Base-by-base conservation (phyloP, 169 alveolate genomes). In the Ichthyophthirius multifiliis region DNA sequence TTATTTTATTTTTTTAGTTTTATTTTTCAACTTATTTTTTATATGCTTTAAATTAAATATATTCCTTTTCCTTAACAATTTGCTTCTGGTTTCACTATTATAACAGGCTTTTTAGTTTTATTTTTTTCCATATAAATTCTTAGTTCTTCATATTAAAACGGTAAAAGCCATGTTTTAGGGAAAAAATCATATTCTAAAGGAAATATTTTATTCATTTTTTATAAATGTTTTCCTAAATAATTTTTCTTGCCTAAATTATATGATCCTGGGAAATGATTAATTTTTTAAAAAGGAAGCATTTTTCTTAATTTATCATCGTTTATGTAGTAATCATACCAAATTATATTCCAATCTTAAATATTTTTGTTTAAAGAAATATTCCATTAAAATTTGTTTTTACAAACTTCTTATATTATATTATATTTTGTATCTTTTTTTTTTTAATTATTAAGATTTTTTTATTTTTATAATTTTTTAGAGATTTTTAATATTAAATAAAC, bases 1-100 rank as follows among this genome's bases (percentile, higher is more conserved):
- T 9, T 9, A 13, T 41, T 41, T 13, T 55, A 0, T 55, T 23
- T 3, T 23, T 3, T 12, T 3, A 55, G 31, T 12, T 85, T 83
- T 37, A 89, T 88, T 35, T 93, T 96, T 32, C 82, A 64, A 81
- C 76, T 84, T 82, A 43, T 87, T 87, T 71, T 92, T 80, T 62
- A 76, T 5, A 86, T 35, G 39, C 81, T 91, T 43, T 82, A 74
- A 5, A 89, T 84, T 30, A 91, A n/a, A 76, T 78, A 88, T 41
- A 91, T 91, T 39, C 95, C 95, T 65, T 83, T 88, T 18, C 95
- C 95, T 48, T 91, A 76, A 81, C 94, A 91, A 62, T 73, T 43
- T 47, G 92, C 89, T 65, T 85, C 86, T 12, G 95, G 95, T 34
- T 91, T 91, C 1, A 89, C 89, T 7, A 91, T 91, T 63, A 77